Evolutionary conservation across 345 rosid genomes (phyloP).

Genomic region (Zanthoxylum bungeanum): DNA sequence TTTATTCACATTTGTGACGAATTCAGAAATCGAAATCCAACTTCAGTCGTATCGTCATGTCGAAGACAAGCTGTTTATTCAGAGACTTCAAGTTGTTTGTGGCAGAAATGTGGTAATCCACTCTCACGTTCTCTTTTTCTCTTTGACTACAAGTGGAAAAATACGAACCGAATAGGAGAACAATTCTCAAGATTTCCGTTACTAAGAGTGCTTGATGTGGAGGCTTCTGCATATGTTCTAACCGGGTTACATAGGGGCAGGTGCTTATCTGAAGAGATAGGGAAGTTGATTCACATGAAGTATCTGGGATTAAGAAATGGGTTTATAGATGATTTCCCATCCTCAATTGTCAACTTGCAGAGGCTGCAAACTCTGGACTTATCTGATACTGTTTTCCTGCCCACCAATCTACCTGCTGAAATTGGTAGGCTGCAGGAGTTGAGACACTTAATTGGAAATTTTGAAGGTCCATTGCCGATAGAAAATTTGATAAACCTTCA

Average conservation of each 20-base stretch:
- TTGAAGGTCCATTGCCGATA: neutral
- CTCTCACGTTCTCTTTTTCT: neutral
- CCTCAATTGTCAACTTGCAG: neutral
- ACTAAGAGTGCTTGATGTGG: neutral
- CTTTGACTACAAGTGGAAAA: neutral
- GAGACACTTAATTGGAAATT: neutral
- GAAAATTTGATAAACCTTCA: neutral
- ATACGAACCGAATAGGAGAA: neutral
- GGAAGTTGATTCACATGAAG: neutral
- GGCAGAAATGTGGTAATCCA: neutral
- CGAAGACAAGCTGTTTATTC: neutral
- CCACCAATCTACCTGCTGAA: neutral
- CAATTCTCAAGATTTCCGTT: neutral
- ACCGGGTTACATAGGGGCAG: too few species aligned
- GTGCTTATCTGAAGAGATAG: neutral
- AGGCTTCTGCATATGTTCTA: rapidly evolving
- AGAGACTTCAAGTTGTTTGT: neutral
- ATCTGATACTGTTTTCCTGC: too few species aligned
- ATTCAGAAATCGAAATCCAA: neutral
- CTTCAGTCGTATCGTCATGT: neutral
- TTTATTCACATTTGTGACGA: neutral
- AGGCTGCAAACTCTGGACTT: neutral
- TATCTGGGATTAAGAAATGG: neutral
- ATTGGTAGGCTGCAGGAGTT: neutral
- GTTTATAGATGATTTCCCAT: neutral